Conservation (phyloP, 208 protist species). For the Leishmania braziliensis region DNA sequence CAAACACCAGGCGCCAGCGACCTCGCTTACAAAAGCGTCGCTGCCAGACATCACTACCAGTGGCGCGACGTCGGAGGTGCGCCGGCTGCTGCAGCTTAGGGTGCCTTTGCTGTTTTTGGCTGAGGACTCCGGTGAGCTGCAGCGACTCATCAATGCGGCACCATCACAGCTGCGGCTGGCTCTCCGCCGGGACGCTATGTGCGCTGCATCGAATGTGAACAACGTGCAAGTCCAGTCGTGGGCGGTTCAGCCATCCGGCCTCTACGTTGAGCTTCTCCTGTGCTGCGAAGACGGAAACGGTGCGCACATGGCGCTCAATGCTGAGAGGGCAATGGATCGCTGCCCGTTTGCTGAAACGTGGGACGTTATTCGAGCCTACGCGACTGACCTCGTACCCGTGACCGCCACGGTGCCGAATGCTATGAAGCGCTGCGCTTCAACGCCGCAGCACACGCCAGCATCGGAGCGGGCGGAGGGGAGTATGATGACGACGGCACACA, state of each 20-base stretch:
- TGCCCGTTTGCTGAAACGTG: constrained; percentile 7
- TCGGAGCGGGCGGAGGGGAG: not conserved
- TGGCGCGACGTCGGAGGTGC: not conserved
- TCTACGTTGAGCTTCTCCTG: constrained; percentile 8
- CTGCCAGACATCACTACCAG: not conserved
- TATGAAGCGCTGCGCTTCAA: not conserved
- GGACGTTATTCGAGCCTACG: constrained; percentile 7
- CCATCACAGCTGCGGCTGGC: constrained; percentile 7
- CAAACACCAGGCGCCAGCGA: not conserved
- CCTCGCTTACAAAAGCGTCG: not conserved
- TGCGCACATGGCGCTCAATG: not conserved
- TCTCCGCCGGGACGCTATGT: constrained; percentile 1
- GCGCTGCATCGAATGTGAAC: not conserved
- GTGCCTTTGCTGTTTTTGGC: not conserved
- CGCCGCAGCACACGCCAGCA: not conserved
- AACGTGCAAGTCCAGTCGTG: constrained; percentile 3
- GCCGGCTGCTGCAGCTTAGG: not conserved
- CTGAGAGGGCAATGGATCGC: not conserved
- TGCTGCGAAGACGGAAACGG: not conserved
- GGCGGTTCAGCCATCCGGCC: not conserved
- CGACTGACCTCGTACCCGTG: not conserved
- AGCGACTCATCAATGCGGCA: constrained; percentile 7
- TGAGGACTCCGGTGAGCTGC: constrained; percentile 1
- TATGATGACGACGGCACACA: not conserved
- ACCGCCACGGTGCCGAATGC: not conserved